phyloP scores from a whole-genome alignment of 345 rosid genomes.

The Gossypium arboreum region DNA sequence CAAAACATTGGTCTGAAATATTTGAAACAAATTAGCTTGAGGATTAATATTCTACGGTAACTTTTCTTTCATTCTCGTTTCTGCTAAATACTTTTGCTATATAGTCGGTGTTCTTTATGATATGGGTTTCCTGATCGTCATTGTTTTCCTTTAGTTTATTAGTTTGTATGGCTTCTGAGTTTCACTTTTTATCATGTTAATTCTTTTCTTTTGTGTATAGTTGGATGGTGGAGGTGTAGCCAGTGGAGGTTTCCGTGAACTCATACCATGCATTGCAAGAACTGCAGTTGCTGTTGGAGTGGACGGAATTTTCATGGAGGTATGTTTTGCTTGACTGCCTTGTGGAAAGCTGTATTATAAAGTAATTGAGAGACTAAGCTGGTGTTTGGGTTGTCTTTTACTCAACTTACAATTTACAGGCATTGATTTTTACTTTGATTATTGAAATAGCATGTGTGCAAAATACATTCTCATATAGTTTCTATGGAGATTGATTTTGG shows the following conservation, averaged over 20 bases:
- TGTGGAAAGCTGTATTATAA: neutral
- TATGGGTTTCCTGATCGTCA: neutral
- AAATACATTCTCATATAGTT: neutral
- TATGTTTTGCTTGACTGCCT: conserved; percentile 24
- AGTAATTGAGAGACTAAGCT: conserved; percentile 7
- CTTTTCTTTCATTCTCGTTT: neutral
- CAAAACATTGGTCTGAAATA: neutral
- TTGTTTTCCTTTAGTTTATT: neutral
- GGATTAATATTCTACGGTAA: neutral
- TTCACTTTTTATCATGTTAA: neutral
- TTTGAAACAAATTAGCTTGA: neutral
- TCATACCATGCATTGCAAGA: conserved; percentile 95
- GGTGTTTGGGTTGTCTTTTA: neutral
- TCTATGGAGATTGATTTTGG: neutral
- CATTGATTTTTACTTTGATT: neutral
- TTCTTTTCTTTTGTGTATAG: conserved; percentile 32
- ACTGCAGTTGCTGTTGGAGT: conserved; percentile 96
- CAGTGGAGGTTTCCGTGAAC: conserved; percentile 97
- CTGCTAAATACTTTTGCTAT: neutral
- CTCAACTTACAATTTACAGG: neutral
- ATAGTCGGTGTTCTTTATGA: neutral
- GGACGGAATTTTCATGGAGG: conserved; percentile 99
- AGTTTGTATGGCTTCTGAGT: neutral
- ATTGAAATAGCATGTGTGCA: neutral
- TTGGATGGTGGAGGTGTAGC: conserved; percentile 99